Conservation (phyloP, 306 rosid species). For the Cajanus cajan region DNA sequence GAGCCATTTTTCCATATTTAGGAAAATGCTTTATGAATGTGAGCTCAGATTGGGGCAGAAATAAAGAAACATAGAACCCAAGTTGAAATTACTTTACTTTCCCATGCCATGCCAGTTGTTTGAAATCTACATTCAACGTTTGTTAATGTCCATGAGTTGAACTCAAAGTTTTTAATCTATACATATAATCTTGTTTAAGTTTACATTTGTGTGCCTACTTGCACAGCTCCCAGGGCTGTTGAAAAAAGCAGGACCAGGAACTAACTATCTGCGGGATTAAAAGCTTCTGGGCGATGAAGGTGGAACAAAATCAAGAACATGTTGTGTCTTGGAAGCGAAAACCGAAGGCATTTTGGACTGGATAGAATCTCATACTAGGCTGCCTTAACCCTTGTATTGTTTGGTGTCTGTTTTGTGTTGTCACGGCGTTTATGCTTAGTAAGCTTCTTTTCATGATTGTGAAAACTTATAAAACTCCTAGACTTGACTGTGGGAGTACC, state of each 20-base stretch:
- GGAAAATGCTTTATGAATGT: not conserved
- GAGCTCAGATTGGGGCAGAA: not conserved
- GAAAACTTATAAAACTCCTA: slow-evolving; percentile 27
- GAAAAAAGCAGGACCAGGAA: slow-evolving; percentile 68
- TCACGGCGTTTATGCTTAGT: slow-evolving; percentile 37
- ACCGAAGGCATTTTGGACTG: slow-evolving; percentile 35
- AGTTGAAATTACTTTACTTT: not conserved
- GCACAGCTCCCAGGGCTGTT: slow-evolving; percentile 87
- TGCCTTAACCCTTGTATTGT: slow-evolving; percentile 27
- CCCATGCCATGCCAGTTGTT: not conserved
- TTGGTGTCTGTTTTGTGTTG: slow-evolving; percentile 33
- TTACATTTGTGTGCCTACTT: slow-evolving; percentile 1
- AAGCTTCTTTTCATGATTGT: slow-evolving; percentile 34
- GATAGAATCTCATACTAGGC: slow-evolving; percentile 40
- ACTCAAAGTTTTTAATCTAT: not conserved
- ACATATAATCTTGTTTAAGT: not conserved
- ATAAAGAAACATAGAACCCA: not conserved
- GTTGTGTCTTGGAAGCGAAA: slow-evolving; percentile 15
- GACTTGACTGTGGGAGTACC: slow-evolving; percentile 35
- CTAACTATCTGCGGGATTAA: slow-evolving; percentile 28
- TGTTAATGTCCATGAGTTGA: not conserved
- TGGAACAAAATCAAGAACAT: slow-evolving; percentile 10
- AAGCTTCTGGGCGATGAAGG: slow-evolving; percentile 24
- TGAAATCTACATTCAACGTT: not conserved
- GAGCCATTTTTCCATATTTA: not conserved